A percentile compares a stretch with the other conserved stretches of the same genome.
Conservation (phyloP, 2,329 filamentous ascomycete genomes). For the Colletotrichum sansevieriae region DNA sequence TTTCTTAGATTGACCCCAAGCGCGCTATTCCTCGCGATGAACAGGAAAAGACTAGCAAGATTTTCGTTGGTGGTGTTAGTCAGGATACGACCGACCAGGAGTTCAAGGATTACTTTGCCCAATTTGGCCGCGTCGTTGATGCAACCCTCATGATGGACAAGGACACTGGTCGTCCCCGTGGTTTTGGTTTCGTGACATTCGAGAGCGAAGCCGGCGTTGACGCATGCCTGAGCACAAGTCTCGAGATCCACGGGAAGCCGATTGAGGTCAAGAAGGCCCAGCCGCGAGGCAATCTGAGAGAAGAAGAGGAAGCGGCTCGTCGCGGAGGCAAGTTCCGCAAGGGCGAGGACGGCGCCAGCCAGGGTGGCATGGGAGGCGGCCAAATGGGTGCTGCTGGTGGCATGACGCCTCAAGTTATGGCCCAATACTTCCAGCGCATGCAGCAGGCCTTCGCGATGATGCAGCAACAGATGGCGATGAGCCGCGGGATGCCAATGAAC, state of each 20-base stretch:
- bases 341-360: constrained; percentile 58
- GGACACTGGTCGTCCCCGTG: constrained; percentile 94
- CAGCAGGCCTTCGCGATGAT: constrained; percentile 97
- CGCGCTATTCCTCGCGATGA: constrained; percentile 97
- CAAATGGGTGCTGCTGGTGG: constrained; percentile 65
- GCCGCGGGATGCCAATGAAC: constrained; percentile 78
- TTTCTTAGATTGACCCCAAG: constrained; percentile 90
- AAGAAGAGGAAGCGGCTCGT: constrained; percentile 82
- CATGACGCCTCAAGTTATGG: constrained; percentile 98
- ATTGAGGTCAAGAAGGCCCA: constrained; percentile 99
- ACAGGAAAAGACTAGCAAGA: constrained; percentile 98
- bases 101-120: constrained; percentile 96
- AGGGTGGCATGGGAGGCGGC: constrained; percentile 51
- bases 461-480: constrained; percentile 94
- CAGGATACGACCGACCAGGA: constrained; percentile 97
- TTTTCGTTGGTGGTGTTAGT: constrained; percentile 97
- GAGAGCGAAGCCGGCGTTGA: constrained; percentile 97
- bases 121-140: constrained; percentile 96
- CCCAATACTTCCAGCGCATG: constrained; percentile 98
- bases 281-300: constrained; percentile 91
- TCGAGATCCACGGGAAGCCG: constrained; percentile 94
- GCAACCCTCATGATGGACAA: constrained; percentile 99
- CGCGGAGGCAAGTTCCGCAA: constrained; percentile 72
- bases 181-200: constrained; percentile 98
- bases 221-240: constrained; percentile 83